phyloP scores from a whole-genome alignment of 352 stramenopile species.

The Globisporangium paddicum region DNA sequence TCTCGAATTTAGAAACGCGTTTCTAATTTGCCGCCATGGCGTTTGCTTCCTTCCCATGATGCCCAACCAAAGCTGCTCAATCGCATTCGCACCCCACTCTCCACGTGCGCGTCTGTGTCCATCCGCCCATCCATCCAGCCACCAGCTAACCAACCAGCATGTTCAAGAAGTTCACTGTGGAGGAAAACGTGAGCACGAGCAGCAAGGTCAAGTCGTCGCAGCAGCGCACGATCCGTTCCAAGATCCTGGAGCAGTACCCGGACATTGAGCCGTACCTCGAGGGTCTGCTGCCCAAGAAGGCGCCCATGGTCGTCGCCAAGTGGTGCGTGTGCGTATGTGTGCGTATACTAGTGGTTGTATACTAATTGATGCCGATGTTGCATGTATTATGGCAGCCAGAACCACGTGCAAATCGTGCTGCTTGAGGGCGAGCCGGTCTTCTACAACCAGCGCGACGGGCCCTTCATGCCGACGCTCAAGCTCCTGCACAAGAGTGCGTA shows the following conservation, averaged over 20 bases:
- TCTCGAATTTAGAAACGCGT: too few species aligned
- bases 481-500: slow-evolving; percentile 92
- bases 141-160: slow-evolving; percentile 29
- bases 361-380: neutral
- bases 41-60: neutral
- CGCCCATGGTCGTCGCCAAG: slow-evolving; percentile 88
- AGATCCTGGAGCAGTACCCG: slow-evolving; percentile 93
- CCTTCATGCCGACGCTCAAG: slow-evolving; percentile 95
- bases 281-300: slow-evolving; percentile 94
- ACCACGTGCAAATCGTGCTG: slow-evolving; percentile 89
- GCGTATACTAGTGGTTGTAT: neutral
- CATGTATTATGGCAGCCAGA: slow-evolving; percentile 55
- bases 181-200: slow-evolving; percentile 93
- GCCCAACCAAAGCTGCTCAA: neutral
- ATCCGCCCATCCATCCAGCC: neutral
- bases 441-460: slow-evolving; percentile 96
- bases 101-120: neutral
- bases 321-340: slow-evolving; percentile 36
- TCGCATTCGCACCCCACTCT: neutral
- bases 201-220: slow-evolving; percentile 98
- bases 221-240: slow-evolving; percentile 92
- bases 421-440: slow-evolving; percentile 91
- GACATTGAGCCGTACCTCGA: slow-evolving; percentile 87
- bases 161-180: slow-evolving; percentile 95
- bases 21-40: too few species aligned